phyloP scores from a whole-genome alignment of 352 stramenopile genomes.

The Globisporangium megalacanthum region DNA sequence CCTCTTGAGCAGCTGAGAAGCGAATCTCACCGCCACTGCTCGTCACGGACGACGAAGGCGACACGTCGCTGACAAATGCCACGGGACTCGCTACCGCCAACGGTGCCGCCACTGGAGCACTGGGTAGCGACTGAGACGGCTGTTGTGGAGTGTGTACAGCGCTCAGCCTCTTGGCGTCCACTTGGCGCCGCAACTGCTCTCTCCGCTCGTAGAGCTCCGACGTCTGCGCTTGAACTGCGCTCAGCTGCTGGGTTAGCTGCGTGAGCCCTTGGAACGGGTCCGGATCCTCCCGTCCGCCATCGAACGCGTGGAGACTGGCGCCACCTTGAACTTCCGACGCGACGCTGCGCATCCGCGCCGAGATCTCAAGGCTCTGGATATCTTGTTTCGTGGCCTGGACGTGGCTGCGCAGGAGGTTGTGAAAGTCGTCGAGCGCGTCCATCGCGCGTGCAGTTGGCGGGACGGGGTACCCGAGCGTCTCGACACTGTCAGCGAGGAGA shows the following conservation, averaged over 20 bases:
- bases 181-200: conserved; percentile 17
- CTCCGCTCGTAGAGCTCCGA: conserved; percentile 21
- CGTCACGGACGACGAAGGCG: background rate
- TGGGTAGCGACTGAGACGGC: background rate
- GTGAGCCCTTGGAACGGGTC: conserved; percentile 25
- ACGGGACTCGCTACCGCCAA: background rate
- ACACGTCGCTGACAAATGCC: background rate
- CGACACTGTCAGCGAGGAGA: conserved; percentile 33
- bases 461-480: conserved; percentile 44
- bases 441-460: conserved; percentile 31
- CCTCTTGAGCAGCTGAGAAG: conserved; percentile 1
- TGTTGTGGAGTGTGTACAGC: background rate
- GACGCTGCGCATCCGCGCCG: conserved; percentile 49
- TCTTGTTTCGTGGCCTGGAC: conserved; percentile 51
- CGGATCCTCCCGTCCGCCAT: conserved; percentile 6
- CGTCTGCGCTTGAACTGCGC: conserved; percentile 35
- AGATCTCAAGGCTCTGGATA: conserved; percentile 66
- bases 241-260: conserved; percentile 41
- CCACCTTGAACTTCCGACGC: conserved; percentile 27
- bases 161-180: conserved; percentile 12
- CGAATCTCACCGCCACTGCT: conserved; percentile 2
- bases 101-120: background rate
- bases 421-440: conserved; percentile 52
- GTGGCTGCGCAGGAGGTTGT: conserved; percentile 42
- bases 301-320: conserved; percentile 3